Base-by-base conservation (phyloP, 2,329 filamentous ascomycete genomes). In the Eurotiales sp. region DNA sequence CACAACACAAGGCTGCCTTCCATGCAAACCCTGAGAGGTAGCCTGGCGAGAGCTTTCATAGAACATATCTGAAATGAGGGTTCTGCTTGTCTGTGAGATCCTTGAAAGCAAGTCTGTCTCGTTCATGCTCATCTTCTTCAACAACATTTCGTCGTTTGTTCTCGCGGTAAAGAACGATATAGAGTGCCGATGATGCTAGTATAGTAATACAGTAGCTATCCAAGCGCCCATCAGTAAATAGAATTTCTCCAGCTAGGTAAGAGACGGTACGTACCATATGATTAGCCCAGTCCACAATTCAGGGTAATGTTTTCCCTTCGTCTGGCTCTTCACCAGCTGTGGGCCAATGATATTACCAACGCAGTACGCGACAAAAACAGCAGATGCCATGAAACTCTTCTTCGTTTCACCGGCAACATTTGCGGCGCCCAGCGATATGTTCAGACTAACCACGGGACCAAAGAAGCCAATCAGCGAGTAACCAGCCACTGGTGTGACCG, bases 391-490 rank as follows among this genome's bases (percentile, higher is more conserved):
- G 60, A 86, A 84, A 56, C 83, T 86, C 74, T 90, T 90, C 72
- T 90, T 90, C 0, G 86, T 90, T 21, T 86, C 80, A 0, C 87
- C 87, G 0, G 86, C 86, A 0, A 90, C 85, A 57, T 90, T 90
- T 10, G 81, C 80, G 75, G 81, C 81, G 0, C 78, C 79, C 2
- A 82, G 61, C 0, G 74, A 75, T 37, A 83, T 80, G 2, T 78
- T 77, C n/a, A 81, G 71, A 39, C 81, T 84, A 0, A 87, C 86
- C 0, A 87, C 85, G 0, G 81, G 83, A 0, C 85, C 86, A 56
- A 89, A 90, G 57, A 85, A 87, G 0, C 86, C 86, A 2, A 85
- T 86, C 30, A 90, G 77, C 0, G 83, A 82, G 64, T 89, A 90
- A 0, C 86, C 87, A 0, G 82, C 78, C 0, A 90, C 83, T 0